Percentiles rank a stretch among this genome's conserved stretches.
Conservation (phyloP, 306 rosid species). For the Cucumis hystrix region DNA sequence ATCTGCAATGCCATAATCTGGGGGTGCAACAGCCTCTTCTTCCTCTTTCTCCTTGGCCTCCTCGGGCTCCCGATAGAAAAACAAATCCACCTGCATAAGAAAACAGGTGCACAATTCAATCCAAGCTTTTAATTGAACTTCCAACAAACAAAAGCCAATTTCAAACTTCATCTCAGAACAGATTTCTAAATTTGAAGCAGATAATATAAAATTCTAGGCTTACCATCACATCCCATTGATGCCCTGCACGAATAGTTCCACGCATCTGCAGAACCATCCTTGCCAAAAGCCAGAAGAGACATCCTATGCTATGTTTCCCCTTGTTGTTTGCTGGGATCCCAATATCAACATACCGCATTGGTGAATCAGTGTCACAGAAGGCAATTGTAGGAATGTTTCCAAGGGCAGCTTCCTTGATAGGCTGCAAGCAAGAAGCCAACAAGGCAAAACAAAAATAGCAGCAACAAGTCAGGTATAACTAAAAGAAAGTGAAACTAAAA, state of each 20-base stretch:
- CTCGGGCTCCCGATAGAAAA: conserved; percentile 86
- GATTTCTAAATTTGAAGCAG: not conserved
- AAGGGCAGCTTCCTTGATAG: conserved; percentile 83
- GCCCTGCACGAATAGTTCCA: conserved; percentile 56
- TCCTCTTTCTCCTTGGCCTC: conserved; percentile 63
- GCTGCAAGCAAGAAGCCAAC: conserved; percentile 30
- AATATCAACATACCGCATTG: conserved; percentile 78
- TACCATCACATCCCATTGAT: conserved; percentile 90
- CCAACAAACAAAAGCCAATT: not conserved
- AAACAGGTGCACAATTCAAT: not conserved
- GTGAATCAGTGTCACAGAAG: conserved; percentile 84
- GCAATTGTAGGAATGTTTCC: conserved; percentile 91
- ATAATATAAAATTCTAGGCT: not conserved
- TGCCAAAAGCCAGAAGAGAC: conserved; percentile 77
- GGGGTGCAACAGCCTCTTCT: conserved; percentile 39
- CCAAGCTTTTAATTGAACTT: not conserved
- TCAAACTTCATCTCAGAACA: not conserved
- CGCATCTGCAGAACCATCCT: conserved; percentile 94
- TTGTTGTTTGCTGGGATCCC: conserved; percentile 95
- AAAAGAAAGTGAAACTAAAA: not conserved
- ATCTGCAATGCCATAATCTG: conserved; percentile 48
- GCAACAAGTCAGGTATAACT: not conserved
- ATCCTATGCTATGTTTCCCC: conserved; percentile 87
- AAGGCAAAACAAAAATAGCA: not conserved
- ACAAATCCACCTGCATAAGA: conserved; percentile 55